A percentile compares a stretch with the other conserved stretches of the same genome.
phyloP scores from a whole-genome alignment of 1,139 yeast genomes.

The Debaryomycetaceae sp. region DNA sequence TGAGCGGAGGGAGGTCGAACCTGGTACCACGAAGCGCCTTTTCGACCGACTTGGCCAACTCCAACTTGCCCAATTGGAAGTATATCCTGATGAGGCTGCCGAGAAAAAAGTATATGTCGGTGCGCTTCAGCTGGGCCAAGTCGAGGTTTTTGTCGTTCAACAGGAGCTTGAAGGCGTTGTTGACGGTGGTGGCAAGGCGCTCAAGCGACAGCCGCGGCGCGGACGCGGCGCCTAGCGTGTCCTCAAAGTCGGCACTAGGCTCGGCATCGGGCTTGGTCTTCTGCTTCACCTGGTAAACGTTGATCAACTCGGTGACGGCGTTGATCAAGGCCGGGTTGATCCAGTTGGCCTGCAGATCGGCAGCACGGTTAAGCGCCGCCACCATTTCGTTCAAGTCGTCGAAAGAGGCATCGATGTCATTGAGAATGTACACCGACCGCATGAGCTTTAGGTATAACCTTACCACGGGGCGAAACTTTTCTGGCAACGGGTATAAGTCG shows the following conservation, averaged over 20 bases:
- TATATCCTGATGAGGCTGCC: constrained; percentile 70
- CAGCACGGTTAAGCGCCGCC: constrained; percentile 50
- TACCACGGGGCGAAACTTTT: constrained; percentile 34
- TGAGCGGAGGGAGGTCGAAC: constrained; percentile 45
- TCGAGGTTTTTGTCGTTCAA: constrained; percentile 72
- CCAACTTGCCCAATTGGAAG: constrained; percentile 62
- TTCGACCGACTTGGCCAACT: constrained; percentile 74
- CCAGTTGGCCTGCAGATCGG: constrained; percentile 66
- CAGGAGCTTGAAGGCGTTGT: constrained; percentile 72
- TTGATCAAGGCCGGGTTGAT: constrained; percentile 55
- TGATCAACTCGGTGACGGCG: constrained; percentile 53
- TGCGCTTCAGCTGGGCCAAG: constrained; percentile 45
- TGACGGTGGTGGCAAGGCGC: constrained; percentile 61
- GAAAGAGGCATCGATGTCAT: constrained; percentile 38
- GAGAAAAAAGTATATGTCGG: constrained; percentile 70
- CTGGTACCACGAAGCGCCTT: constrained; percentile 63
- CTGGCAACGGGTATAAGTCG: constrained; percentile 34
- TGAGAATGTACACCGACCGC: constrained; percentile 32
- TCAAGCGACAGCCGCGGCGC: constrained; percentile 32
- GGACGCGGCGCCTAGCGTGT: constrained; percentile 13
- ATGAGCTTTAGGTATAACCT: constrained; percentile 32
- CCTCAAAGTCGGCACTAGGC: constrained; percentile 13
- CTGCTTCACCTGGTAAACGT: constrained; percentile 37
- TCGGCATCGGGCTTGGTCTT: constrained; percentile 20
- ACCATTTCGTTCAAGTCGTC: constrained; percentile 39